These are phyloP conservation scores for Oxytropis ochrocephala DNA, from an alignment of 306 rosid species.

Conservation along the genomic window DNA sequence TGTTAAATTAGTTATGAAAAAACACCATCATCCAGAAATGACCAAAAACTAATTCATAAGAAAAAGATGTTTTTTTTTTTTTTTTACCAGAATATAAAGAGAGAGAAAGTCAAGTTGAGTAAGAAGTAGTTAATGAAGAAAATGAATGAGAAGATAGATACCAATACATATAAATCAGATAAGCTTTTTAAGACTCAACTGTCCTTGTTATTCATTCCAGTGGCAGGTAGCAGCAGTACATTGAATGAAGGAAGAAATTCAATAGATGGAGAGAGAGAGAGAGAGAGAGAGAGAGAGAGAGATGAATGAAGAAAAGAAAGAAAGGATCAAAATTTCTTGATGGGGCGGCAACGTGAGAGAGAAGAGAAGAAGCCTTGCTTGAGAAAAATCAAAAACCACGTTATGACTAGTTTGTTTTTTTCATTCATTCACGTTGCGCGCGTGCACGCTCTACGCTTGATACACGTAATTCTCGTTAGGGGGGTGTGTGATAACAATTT, in stretches of 20 bases:
- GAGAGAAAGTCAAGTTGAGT: not conserved
- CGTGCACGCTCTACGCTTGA: conserved; percentile 5
- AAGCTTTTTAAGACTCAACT: conserved; percentile 1
- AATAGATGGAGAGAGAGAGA: conserved; percentile 10
- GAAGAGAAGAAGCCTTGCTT: conserved; percentile 4
- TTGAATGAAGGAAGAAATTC: conserved; percentile 28
- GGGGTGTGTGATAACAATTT: conserved; percentile 4
- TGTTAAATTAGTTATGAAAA: conserved; percentile 23
- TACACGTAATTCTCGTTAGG: conserved; percentile 29
- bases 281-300: not conserved
- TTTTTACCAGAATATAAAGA: not conserved
- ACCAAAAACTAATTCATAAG: not conserved
- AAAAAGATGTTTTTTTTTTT: not conserved
- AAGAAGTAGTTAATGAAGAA: not conserved
- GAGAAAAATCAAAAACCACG: not conserved
- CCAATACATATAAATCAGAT: conserved; percentile 15
- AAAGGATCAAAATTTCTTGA: conserved; percentile 54
- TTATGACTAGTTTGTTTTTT: not conserved
- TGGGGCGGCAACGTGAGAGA: conserved; percentile 49
- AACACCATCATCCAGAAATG: not conserved
- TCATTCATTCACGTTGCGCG: not conserved
- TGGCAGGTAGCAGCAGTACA: not conserved
- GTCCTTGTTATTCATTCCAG: not conserved
- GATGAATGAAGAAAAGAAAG: conserved; percentile 9
- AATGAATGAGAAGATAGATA: conserved; percentile 17